Evolutionary conservation across 192 early-diverging fungal species (phyloP).

Genomic region (Paraglomus brasilianum): DNA sequence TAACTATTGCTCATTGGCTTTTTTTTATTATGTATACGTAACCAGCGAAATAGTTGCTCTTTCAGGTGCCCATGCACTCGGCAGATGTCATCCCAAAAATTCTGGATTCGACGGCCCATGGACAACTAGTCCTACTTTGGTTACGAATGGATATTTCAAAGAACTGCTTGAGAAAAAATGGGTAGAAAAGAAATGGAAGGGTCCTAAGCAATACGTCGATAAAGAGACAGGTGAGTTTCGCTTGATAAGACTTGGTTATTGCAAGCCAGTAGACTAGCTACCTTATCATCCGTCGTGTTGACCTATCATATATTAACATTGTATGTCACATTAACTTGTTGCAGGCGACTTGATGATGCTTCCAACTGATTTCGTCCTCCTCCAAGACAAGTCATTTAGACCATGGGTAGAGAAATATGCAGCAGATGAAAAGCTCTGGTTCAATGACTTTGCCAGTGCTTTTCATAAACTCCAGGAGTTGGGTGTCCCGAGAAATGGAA

Average conservation of each 20-base stretch:
- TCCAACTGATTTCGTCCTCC: constrained; percentile 67
- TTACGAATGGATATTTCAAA: constrained; percentile 89
- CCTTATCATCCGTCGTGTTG: no score
- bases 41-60: constrained; percentile 78
- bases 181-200: constrained; percentile 76
- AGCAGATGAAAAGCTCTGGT: constrained; percentile 82
- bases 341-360: constrained; percentile 65
- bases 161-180: constrained; percentile 77
- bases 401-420: constrained; percentile 85
- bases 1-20: not conserved
- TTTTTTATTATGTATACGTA: not conserved
- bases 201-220: constrained; percentile 86
- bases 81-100: constrained; percentile 73
- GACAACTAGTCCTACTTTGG: constrained; percentile 80
- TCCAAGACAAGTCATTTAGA: constrained; percentile 64
- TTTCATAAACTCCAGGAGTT: constrained; percentile 87
- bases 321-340: constrained; percentile 23
- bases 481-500: constrained; percentile 71
- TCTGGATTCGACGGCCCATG: constrained; percentile 86
- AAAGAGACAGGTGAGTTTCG: constrained; percentile 52
- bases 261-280: no score
- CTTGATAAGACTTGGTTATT: constrained; percentile 32
- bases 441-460: constrained; percentile 84
- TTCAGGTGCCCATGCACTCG: constrained; percentile 73
- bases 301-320: no score